A percentile compares a stretch with the other conserved stretches of the same genome.
These are phyloP conservation scores for Saccharum hybrid DNA, from an alignment of 202 grass and related monocot genomes.

Conservation along the genomic window DNA sequence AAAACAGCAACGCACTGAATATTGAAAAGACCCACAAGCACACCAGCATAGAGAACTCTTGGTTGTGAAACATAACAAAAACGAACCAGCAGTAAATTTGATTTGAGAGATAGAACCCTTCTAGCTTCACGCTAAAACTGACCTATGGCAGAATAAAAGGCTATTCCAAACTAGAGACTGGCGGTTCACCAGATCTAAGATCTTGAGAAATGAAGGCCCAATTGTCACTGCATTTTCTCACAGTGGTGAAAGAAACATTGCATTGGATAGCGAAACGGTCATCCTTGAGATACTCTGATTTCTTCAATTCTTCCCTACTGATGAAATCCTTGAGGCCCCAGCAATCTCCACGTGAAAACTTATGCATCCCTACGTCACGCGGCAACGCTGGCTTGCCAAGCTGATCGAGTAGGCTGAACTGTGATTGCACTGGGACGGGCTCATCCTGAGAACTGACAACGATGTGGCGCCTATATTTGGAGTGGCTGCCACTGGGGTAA, in stretches of 20 bases:
- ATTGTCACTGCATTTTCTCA: conserved; percentile 5
- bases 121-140: not conserved
- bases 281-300: not conserved
- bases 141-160: not conserved
- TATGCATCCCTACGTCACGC: not conserved
- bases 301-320: not conserved
- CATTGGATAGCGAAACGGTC: not conserved
- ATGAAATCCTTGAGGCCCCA: conserved; percentile 20
- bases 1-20: not conserved
- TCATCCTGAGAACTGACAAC: not conserved
- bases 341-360: not conserved
- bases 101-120: not conserved
- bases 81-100: not conserved
- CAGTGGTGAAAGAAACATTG: not conserved
- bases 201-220: conserved; percentile 22
- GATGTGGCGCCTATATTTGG: not conserved
- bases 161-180: not conserved
- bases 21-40: not conserved
- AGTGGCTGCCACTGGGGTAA: not conserved
- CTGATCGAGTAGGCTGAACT: not conserved
- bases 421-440: not conserved
- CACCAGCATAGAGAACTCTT: not conserved
- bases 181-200: not conserved
- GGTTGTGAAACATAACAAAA: not conserved
- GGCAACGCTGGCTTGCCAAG: not conserved